These are phyloP conservation scores for Saccharomycopsis lassenensis DNA, from an alignment of 805 yeast species.

Conservation along the genomic window DNA sequence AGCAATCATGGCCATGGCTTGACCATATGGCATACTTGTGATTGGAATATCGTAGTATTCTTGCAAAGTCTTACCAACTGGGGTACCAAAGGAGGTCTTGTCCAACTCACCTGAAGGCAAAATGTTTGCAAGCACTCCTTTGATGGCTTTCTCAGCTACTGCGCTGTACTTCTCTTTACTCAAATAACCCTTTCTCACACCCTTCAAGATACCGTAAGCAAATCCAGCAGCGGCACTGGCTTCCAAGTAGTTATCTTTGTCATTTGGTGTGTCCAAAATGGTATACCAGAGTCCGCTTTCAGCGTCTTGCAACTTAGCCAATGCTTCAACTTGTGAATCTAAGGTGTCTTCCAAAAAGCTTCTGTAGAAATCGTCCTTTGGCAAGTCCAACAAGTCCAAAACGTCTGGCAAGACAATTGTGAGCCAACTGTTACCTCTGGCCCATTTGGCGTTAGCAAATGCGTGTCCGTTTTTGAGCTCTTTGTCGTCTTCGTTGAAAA, in stretches of 20 bases:
- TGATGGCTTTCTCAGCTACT: constrained; percentile 25
- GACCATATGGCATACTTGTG: constrained; percentile 29
- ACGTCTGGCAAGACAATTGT: constrained; percentile 29
- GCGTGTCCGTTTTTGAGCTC: constrained; percentile 14
- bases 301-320: constrained; percentile 23
- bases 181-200: constrained; percentile 24
- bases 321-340: constrained; percentile 24
- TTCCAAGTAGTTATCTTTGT: constrained; percentile 23
- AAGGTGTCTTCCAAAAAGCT: constrained; percentile 24
- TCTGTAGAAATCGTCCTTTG: constrained; percentile 24
- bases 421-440: constrained; percentile 29
- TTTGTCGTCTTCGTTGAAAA: constrained; percentile 22
- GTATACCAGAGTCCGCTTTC: constrained; percentile 27
- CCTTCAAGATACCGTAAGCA: constrained; percentile 28
- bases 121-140: constrained; percentile 24
- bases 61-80: constrained; percentile 26
- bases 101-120: constrained; percentile 25
- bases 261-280: constrained; percentile 24
- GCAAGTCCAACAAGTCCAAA: constrained; percentile 24
- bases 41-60: constrained; percentile 27
- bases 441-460: constrained; percentile 26
- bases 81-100: constrained; percentile 29
- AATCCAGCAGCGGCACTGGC: constrained; percentile 29
- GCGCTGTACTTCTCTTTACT: constrained; percentile 20
- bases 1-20: constrained; percentile 31